phyloP scores from a whole-genome alignment of 768 basidiomycete species.

The Auricularia cornea region DNA sequence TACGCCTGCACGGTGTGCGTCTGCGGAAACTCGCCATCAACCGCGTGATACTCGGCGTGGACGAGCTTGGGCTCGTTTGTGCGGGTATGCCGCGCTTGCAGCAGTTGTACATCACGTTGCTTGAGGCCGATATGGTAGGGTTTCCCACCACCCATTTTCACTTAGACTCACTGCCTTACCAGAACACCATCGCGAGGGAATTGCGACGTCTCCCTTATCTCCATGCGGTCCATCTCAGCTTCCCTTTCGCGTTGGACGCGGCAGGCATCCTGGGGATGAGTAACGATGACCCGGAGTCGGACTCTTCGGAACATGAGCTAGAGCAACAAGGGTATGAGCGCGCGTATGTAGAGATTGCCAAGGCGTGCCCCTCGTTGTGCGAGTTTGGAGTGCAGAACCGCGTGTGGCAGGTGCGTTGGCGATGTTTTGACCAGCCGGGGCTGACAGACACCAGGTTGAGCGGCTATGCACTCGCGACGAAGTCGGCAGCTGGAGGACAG shows the following conservation, averaged over 20 bases:
- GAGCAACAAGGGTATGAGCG: neutral
- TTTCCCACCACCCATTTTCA: neutral
- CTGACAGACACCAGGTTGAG: neutral
- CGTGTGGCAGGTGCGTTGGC: neutral
- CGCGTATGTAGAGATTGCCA: neutral
- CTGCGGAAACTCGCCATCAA: constrained; percentile 56
- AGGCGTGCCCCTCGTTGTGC: neutral
- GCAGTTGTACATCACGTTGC: constrained; percentile 55
- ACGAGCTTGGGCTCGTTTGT: constrained; percentile 47
- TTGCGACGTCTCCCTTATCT: neutral
- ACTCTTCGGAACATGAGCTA: neutral
- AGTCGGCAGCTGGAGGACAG: neutral
- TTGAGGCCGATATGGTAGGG: constrained; percentile 39
- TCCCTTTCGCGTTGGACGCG: neutral
- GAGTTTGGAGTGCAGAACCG: neutral
- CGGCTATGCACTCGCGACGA: neutral
- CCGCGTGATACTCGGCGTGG: constrained; percentile 47
- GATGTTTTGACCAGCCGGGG: neutral
- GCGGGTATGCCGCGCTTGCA: constrained; percentile 42
- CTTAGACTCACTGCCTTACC: neutral
- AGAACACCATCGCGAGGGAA: neutral
- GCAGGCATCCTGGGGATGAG: neutral
- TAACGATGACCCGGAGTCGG: neutral
- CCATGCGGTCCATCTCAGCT: neutral
- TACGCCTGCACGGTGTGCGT: constrained; percentile 40